Evolutionary conservation across 306 rosid genomes (phyloP), one percentile per base, ranked within the genome.

Genomic region (Rosa rugosa): DNA sequence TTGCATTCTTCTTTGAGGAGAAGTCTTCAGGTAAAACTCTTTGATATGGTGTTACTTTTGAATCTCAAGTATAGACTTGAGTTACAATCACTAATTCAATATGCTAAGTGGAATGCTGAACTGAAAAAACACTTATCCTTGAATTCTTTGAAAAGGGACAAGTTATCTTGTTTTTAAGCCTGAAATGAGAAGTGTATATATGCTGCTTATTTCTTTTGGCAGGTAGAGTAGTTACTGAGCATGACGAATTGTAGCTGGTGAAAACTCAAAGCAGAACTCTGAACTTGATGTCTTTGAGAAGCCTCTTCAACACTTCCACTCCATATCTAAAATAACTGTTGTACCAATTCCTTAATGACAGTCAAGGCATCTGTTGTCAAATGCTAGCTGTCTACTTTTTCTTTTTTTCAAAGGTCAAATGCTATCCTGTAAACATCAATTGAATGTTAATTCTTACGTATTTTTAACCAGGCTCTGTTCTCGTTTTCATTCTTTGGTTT

Each of bases 1-100:
- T 89, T 79, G 23, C 83, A 41, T 85, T 92, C 84, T 90, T 94
- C 97, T 92, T 94, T 72, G n/a, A 68, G 47, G 94, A 89, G 64
- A 82, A 71, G 81, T 69, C 83, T 82, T 11, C 90, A 79, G 96
- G 98, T 91, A 81, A 73, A 45, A 50, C 49, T 45, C 12, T 76
- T 76, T 63, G 40, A 46, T 36, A 41, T 66, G 54, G 44, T 56
- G 69, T 22, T n/a, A 73, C 14, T 25, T 74, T 13, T 22, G 23
- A 20, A 59, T 41, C 62, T 57, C 46, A 44, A 44, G 11, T 44
- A 44, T 44, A 44, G 66, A n/a, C 65, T 72, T n/a, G 27, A 72
- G 42, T 12, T 9, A 31, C 20, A 51, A 36, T 51, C 34, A 51
- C 38, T 38, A 22, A 36, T 40, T 56, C n/a, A 40, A 41, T 41